phyloP scores from a whole-genome alignment of 192 early-diverging fungal genomes.

The Gigaspora rosea region DNA sequence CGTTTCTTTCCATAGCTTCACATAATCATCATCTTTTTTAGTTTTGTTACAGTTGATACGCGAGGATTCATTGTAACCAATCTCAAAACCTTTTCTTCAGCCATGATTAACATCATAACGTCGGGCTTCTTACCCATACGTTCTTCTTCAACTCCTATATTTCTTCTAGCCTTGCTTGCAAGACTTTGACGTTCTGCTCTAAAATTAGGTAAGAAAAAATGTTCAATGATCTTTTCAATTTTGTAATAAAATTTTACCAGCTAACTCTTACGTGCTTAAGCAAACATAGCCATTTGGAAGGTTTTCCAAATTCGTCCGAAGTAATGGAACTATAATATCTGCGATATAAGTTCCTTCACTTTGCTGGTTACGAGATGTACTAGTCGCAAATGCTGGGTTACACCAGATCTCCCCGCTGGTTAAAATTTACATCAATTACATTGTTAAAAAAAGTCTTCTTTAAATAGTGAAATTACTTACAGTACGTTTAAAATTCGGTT shows the following conservation, averaged over 20 bases:
- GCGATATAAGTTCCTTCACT: background rate
- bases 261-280: background rate
- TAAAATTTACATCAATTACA: too few species aligned
- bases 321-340: background rate
- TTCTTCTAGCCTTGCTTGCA: background rate
- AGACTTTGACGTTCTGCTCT: background rate
- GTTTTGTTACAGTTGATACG: slow-evolving; percentile 4
- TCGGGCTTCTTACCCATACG: background rate
- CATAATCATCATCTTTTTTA: slow-evolving; percentile 28
- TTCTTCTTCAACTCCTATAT: background rate
- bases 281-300: background rate
- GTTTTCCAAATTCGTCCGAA: background rate
- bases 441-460: too few species aligned
- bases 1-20: slow-evolving; percentile 26
- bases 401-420: too few species aligned
- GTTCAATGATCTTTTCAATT: too few species aligned
- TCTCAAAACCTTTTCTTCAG: slow-evolving; percentile 21
- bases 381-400: background rate
- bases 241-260: background rate
- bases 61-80: slow-evolving; percentile 15
- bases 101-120: slow-evolving; percentile 7
- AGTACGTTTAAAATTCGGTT: too few species aligned
- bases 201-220: too few species aligned
- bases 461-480: too few species aligned
- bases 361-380: background rate